These are phyloP conservation scores for Daldinia decipiens DNA, from an alignment of 495 filamentous ascomycete genomes.

Conservation along the genomic window DNA sequence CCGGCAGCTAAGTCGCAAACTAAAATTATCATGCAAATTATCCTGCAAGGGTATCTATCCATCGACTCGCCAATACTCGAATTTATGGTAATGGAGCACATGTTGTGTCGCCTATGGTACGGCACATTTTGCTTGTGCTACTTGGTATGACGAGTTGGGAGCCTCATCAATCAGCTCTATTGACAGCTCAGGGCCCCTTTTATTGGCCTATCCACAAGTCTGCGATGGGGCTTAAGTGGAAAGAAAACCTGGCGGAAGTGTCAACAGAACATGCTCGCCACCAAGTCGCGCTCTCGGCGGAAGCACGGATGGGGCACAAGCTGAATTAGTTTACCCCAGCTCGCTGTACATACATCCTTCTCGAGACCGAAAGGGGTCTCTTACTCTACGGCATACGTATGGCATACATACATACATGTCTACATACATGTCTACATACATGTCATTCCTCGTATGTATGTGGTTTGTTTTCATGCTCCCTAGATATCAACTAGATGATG, in stretches of 20 bases:
- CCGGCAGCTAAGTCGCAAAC: slow-evolving; percentile 43
- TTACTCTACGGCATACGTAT: slow-evolving; percentile 11
- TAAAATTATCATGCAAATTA: slow-evolving; percentile 44
- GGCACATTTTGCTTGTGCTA: slow-evolving; percentile 21
- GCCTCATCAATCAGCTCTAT: slow-evolving; percentile 33
- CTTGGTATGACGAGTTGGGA: slow-evolving; percentile 19
- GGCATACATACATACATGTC: too few relatives aligned
- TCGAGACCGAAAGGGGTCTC: slow-evolving; percentile 12
- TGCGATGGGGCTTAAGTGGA: neutral
- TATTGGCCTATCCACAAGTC: slow-evolving; percentile 3
- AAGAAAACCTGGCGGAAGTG: slow-evolving; percentile 10
- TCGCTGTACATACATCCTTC: slow-evolving; percentile 11
- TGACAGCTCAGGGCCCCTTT: slow-evolving; percentile 7
- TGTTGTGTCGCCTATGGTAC: slow-evolving; percentile 28
- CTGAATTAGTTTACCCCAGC: slow-evolving; percentile 24
- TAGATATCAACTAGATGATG: slow-evolving; percentile 27
- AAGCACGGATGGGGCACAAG: slow-evolving; percentile 29
- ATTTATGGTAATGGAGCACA: slow-evolving; percentile 29
- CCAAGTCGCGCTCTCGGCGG: slow-evolving; percentile 15
- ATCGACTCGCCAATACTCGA: slow-evolving; percentile 18
- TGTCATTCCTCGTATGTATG: neutral
- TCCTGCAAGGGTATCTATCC: slow-evolving; percentile 39
- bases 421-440: too few relatives aligned
- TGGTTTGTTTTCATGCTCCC: slow-evolving; percentile 21
- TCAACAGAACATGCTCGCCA: slow-evolving; percentile 28